These are phyloP conservation scores for Pyronema omphalodes DNA, from an alignment of 495 filamentous ascomycete species.

Conservation along the genomic window DNA sequence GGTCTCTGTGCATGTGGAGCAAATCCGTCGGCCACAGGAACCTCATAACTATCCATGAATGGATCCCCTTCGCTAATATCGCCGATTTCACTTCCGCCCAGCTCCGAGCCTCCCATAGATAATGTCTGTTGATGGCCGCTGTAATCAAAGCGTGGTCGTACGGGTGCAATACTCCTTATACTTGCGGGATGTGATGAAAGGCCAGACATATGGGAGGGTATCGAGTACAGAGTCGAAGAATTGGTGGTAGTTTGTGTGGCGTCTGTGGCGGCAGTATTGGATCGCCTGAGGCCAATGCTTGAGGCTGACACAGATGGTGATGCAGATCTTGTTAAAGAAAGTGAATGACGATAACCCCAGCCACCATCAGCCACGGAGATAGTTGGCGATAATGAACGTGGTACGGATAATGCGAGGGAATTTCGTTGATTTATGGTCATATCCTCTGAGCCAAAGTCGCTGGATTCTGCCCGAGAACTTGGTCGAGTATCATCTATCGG, in stretches of 20 bases:
- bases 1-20: conserved; percentile 10
- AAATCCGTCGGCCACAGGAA: conserved; percentile 20
- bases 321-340: conserved; percentile 15
- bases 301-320: conserved; percentile 10
- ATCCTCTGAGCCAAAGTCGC: neutral
- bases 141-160: conserved; percentile 18
- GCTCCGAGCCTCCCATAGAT: conserved; percentile 12
- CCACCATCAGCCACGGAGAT: conserved; percentile 11
- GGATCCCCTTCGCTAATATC: conserved; percentile 8
- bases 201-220: conserved; percentile 19
- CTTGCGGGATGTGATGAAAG: conserved; percentile 16
- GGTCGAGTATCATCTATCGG: conserved; percentile 1
- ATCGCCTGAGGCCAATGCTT: conserved; percentile 8
- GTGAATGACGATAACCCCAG: conserved; percentile 12
- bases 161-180: conserved; percentile 12
- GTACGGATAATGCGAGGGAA: neutral
- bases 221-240: conserved; percentile 20
- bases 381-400: conserved; percentile 1
- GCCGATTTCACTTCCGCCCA: neutral
- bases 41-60: conserved; percentile 14
- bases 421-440: neutral
- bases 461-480: neutral
- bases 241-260: conserved; percentile 12
- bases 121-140: conserved; percentile 18
- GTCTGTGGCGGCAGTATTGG: conserved; percentile 15